These are phyloP conservation scores for Aspergillus steynii DNA, from an alignment of 495 filamentous ascomycete species.

Conservation along the genomic window DNA sequence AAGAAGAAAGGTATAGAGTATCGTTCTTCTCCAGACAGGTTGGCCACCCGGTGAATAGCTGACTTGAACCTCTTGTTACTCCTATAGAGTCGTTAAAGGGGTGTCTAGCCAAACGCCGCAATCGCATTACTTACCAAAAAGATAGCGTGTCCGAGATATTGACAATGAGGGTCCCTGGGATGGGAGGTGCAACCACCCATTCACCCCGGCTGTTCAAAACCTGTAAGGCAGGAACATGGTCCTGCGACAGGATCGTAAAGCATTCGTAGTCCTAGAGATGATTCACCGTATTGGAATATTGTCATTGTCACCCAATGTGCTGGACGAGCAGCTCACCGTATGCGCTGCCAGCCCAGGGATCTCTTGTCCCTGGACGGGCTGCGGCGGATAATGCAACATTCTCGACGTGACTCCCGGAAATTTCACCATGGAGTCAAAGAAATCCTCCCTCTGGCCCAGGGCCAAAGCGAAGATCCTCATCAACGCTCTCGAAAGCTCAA, in stretches of 20 bases:
- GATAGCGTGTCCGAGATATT: conserved; percentile 52
- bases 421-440: conserved; percentile 44
- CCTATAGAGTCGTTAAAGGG: conserved; percentile 12
- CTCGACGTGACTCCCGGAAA: conserved; percentile 44
- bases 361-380: conserved; percentile 30
- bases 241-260: conserved; percentile 43
- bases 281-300: not conserved
- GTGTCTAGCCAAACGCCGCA: not conserved
- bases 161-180: conserved; percentile 47
- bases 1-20: conserved; percentile 54
- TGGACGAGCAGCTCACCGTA: conserved; percentile 22
- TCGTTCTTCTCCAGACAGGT: conserved; percentile 42
- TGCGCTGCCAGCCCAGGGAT: conserved; percentile 49
- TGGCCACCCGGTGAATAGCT: conserved; percentile 50
- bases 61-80: conserved; percentile 46
- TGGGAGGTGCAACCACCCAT: conserved; percentile 46
- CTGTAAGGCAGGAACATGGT: conserved; percentile 43
- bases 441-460: conserved; percentile 39
- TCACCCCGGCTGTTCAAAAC: conserved; percentile 37
- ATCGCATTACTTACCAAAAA: conserved; percentile 31
- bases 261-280: conserved; percentile 43
- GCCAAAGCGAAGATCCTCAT: conserved; percentile 48
- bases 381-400: conserved; percentile 49
- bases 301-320: not conserved
- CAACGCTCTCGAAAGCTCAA: conserved; percentile 33